phyloP scores from a whole-genome alignment of 495 filamentous ascomycete genomes.

The Podospora didyma region DNA sequence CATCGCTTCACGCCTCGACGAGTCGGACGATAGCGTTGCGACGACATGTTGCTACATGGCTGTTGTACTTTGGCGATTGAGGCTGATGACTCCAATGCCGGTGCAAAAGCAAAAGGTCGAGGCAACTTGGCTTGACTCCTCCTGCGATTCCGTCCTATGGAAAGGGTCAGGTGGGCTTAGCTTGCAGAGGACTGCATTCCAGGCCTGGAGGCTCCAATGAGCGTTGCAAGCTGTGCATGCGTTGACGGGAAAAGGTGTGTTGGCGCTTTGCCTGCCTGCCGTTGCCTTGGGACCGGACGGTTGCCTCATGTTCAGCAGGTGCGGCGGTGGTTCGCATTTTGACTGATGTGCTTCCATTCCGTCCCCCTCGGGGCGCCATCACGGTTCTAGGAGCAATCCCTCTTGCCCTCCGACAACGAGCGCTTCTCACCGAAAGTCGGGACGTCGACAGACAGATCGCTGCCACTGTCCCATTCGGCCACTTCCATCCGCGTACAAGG shows the following conservation, averaged over 20 bases:
- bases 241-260: slow-evolving; percentile 19
- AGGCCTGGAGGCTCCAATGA: slow-evolving; percentile 26
- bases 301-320: slow-evolving; percentile 12
- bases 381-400: slow-evolving; percentile 1
- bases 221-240: slow-evolving; percentile 4
- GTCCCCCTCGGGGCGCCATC: slow-evolving; percentile 9
- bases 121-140: slow-evolving; percentile 10
- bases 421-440: background rate
- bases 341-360: slow-evolving; percentile 2
- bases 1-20: background rate
- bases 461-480: background rate
- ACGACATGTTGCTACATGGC: too few relatives aligned
- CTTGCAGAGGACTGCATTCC: slow-evolving; percentile 27
- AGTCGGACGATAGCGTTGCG: background rate
- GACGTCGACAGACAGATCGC: background rate
- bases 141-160: slow-evolving; percentile 22
- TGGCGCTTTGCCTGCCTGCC: slow-evolving; percentile 21
- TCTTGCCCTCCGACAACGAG: background rate
- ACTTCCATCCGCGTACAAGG: background rate
- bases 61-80: background rate
- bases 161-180: slow-evolving; percentile 12
- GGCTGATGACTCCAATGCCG: slow-evolving; percentile 25
- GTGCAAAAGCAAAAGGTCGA: background rate
- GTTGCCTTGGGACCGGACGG: slow-evolving; percentile 18
- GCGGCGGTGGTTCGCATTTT: slow-evolving; percentile 6